Evolutionary conservation across 1,284 basidiomycete species (phyloP).

Genomic region (Naganishia sp.): DNA sequence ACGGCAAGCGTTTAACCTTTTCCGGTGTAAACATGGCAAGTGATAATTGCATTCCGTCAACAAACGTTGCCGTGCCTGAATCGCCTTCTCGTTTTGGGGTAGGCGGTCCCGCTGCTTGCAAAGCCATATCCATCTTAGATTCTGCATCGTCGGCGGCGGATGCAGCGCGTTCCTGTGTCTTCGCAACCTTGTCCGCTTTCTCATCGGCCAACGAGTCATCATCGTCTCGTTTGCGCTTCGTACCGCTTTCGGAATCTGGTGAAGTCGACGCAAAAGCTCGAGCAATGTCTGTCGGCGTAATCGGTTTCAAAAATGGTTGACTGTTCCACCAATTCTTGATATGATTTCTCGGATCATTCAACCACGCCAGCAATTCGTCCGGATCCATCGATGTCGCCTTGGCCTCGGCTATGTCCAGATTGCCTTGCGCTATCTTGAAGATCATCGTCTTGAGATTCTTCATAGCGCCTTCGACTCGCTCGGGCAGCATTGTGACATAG

Average conservation of each 20-base stretch:
- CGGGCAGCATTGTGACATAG: slow-evolving; percentile 11
- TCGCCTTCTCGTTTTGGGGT: neutral
- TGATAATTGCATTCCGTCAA: neutral
- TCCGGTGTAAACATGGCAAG: slow-evolving; percentile 13
- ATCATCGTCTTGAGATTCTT: slow-evolving; percentile 21
- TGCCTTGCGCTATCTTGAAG: slow-evolving; percentile 1
- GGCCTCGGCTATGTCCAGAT: slow-evolving; percentile 18
- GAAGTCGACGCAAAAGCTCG: slow-evolving; percentile 10
- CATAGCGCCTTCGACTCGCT: slow-evolving; percentile 10
- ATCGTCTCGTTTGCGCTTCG: slow-evolving; percentile 19
- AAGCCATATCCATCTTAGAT: neutral
- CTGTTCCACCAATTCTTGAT: slow-evolving; percentile 20
- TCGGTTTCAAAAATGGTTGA: slow-evolving; percentile 11
- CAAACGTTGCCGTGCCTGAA: neutral
- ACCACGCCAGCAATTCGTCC: slow-evolving; percentile 17
- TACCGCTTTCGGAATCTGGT: slow-evolving; percentile 12
- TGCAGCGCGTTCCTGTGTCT: neutral
- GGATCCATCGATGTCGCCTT: slow-evolving; percentile 23
- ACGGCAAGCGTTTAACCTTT: slow-evolving; percentile 21
- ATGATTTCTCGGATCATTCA: slow-evolving; percentile 27
- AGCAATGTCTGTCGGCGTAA: slow-evolving; percentile 5
- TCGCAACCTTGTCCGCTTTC: slow-evolving; percentile 15
- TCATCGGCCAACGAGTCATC: slow-evolving; percentile 2
- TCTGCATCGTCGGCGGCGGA: neutral
- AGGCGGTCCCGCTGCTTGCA: neutral